phyloP scores from a whole-genome alignment of 2,329 filamentous ascomycete genomes.

The Arthrobotrys conoides region DNA sequence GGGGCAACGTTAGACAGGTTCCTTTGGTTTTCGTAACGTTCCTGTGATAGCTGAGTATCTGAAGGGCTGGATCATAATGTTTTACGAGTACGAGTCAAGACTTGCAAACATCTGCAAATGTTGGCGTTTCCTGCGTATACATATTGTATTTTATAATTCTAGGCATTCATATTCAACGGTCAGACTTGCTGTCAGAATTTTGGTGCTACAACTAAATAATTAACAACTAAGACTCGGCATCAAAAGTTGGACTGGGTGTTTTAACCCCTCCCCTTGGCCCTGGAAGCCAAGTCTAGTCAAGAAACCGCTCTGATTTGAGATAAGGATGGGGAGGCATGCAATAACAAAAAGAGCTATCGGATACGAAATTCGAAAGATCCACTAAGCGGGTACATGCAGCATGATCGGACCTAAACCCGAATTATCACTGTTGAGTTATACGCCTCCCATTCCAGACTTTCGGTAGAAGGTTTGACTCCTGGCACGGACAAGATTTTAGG shows the following conservation, averaged over 20 bases:
- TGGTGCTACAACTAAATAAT: background rate
- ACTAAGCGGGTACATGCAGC: constrained; percentile 9
- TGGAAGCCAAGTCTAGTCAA: constrained; percentile 1
- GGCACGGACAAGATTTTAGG: no score
- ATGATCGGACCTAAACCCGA: constrained; percentile 2
- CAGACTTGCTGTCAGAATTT: background rate
- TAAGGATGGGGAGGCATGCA: background rate
- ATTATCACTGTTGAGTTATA: background rate
- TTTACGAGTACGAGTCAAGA: constrained; percentile 7
- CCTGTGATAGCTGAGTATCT: constrained; percentile 10
- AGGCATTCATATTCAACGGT: constrained; percentile 15
- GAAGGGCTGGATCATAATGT: background rate
- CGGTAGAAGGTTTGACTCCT: no score
- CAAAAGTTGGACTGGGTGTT: background rate
- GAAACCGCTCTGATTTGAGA: constrained; percentile 5
- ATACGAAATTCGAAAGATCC: constrained; percentile 16
- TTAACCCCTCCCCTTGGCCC: background rate
- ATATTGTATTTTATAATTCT: background rate
- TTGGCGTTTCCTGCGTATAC: constrained; percentile 11
- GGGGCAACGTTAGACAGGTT: constrained; percentile 9
- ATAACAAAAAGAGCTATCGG: constrained; percentile 11
- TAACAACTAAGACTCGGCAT: no score
- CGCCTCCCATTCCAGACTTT: no score
- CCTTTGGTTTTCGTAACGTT: constrained; percentile 11
- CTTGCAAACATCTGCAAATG: background rate